A percentile compares a stretch with the other conserved stretches of the same genome.
Evolutionary conservation across 2,329 filamentous ascomycete genomes (phyloP).

Genomic region (Didymosphaeria variabile): DNA sequence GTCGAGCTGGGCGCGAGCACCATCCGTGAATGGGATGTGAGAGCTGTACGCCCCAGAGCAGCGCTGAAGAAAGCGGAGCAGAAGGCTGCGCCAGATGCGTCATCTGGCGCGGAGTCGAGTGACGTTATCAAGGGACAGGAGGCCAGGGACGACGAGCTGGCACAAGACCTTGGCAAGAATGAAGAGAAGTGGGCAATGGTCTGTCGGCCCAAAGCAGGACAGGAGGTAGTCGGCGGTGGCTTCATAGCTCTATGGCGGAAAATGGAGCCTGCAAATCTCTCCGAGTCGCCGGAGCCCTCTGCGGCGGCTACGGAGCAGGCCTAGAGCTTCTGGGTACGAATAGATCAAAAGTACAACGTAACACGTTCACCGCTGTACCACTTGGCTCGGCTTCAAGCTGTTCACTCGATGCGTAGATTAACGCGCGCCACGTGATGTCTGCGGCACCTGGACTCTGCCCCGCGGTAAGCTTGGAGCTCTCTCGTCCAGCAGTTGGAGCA

Average conservation of each 20-base stretch:
- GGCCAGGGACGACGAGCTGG: slow-evolving; percentile 40
- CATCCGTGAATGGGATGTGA: slow-evolving; percentile 71
- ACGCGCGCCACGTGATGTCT: slow-evolving; percentile 41
- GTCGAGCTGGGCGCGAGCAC: slow-evolving; percentile 66
- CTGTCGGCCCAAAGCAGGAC: slow-evolving; percentile 49
- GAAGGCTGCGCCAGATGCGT: slow-evolving; percentile 21
- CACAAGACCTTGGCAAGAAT: slow-evolving; percentile 32
- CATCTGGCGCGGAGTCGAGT: slow-evolving; percentile 20
- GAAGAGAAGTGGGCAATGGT: slow-evolving; percentile 48
- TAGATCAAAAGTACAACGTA: slow-evolving; percentile 9
- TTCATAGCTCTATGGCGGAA: slow-evolving; percentile 50
- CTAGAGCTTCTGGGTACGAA: slow-evolving; percentile 1
- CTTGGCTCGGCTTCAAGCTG: not conserved
- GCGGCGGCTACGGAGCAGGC: slow-evolving; percentile 8
- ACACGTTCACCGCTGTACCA: not conserved
- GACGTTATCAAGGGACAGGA: slow-evolving; percentile 33
- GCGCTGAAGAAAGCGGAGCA: slow-evolving; percentile 33
- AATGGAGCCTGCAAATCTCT: slow-evolving; percentile 32
- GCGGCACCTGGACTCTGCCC: slow-evolving; percentile 51
- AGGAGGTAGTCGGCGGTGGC: slow-evolving; percentile 47
- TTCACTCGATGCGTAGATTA: not conserved
- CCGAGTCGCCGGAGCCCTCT: not conserved
- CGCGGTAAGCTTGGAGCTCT: slow-evolving; percentile 18
- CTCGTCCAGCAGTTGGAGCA: slow-evolving; percentile 17
- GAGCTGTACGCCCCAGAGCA: slow-evolving; percentile 57